Conservation (phyloP, 2,329 filamentous ascomycete genomes). For the Penicillium italicum region DNA sequence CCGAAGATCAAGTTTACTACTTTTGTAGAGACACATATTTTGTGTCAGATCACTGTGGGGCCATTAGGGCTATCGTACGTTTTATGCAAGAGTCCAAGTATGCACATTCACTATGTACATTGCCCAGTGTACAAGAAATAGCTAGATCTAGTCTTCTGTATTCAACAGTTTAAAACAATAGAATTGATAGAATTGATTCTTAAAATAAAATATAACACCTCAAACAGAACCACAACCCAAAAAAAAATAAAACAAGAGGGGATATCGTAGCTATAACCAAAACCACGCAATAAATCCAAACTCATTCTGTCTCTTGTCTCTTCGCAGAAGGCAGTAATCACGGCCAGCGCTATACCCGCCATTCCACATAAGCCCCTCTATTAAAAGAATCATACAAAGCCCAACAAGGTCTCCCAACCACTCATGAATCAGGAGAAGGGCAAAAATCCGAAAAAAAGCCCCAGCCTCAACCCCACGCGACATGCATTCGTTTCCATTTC, state of each 20-base stretch:
- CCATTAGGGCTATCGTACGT: background rate
- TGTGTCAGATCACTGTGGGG: background rate
- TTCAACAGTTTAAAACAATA: too few species aligned
- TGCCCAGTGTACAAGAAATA: background rate
- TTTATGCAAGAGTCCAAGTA: background rate
- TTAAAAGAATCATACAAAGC: slow-evolving; percentile 5
- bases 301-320: slow-evolving; percentile 2
- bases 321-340: slow-evolving; percentile 1
- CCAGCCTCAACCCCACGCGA: background rate
- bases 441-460: slow-evolving; percentile 2
- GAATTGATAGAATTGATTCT: too few species aligned
- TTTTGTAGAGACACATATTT: background rate
- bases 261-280: slow-evolving; percentile 23
- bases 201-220: too few species aligned
- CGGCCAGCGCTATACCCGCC: slow-evolving; percentile 18
- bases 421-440: background rate
- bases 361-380: slow-evolving; percentile 6
- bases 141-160: background rate
- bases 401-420: background rate
- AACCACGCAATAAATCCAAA: slow-evolving; percentile 10
- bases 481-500: slow-evolving; percentile 3
- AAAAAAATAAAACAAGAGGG: slow-evolving; percentile 11
- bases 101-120: background rate
- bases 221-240: background rate
- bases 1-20: too few species aligned